Evolutionary conservation across 2,329 filamentous ascomycete genomes (phyloP).

Genomic region (Xylaria arbuscula): DNA sequence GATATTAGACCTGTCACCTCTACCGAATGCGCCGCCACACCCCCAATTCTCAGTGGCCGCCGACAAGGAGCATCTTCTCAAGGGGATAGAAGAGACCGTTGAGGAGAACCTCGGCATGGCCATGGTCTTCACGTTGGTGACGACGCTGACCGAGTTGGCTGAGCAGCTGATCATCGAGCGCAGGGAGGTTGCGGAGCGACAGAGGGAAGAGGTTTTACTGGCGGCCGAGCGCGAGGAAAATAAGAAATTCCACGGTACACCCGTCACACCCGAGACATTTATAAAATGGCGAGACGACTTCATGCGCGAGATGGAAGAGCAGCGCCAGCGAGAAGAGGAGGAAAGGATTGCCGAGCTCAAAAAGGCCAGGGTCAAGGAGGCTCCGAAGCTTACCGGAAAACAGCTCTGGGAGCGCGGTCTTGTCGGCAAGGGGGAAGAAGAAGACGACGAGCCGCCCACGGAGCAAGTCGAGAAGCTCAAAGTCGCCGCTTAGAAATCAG

Average conservation of each 20-base stretch:
- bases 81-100: slow-evolving; percentile 77
- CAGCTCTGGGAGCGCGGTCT: slow-evolving; percentile 84
- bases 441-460: slow-evolving; percentile 67
- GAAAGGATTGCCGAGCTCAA: slow-evolving; percentile 85
- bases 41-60: slow-evolving; percentile 81
- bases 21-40: slow-evolving; percentile 72
- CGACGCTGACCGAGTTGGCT: slow-evolving; percentile 88
- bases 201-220: slow-evolving; percentile 63
- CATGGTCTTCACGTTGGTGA: slow-evolving; percentile 94
- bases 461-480: slow-evolving; percentile 78
- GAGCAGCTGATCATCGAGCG: slow-evolving; percentile 84
- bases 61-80: slow-evolving; percentile 80
- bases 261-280: slow-evolving; percentile 89
- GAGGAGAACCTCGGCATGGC: slow-evolving; percentile 96
- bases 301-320: slow-evolving; percentile 81
- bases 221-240: slow-evolving; percentile 90
- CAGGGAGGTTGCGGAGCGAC: slow-evolving; percentile 70
- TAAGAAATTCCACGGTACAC: slow-evolving; percentile 91
- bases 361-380: slow-evolving; percentile 79
- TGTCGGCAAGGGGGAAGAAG: slow-evolving; percentile 73
- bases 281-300: slow-evolving; percentile 84
- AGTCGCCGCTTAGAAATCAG: slow-evolving; percentile 64
- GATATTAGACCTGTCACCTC: slow-evolving; percentile 79
- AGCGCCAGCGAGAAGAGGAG: slow-evolving; percentile 74
- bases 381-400: slow-evolving; percentile 76